phyloP scores from a whole-genome alignment of 2,329 filamentous ascomycete genomes.

The Sclerotinia borealis region DNA sequence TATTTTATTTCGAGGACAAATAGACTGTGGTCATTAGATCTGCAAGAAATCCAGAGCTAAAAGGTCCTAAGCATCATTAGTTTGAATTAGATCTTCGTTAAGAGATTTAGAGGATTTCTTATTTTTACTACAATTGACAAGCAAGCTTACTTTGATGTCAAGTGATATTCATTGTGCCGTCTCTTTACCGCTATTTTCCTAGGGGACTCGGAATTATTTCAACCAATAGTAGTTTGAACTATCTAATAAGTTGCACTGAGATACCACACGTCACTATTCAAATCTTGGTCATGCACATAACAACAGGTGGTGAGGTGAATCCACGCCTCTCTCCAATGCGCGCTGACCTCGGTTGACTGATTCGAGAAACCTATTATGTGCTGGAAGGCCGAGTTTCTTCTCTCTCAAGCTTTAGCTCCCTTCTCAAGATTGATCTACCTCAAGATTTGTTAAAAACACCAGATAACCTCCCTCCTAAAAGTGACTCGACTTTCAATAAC shows the following conservation, averaged over 20 bases:
- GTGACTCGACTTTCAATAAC: not conserved
- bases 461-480: not conserved
- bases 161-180: not conserved
- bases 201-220: too few relatives aligned
- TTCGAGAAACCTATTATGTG: not conserved
- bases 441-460: not conserved
- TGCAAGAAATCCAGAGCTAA: not conserved
- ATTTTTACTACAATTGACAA: not conserved
- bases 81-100: not conserved
- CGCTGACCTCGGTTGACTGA: not conserved
- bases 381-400: not conserved
- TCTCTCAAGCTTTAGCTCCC: too few relatives aligned
- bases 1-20: not conserved
- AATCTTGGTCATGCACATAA: not conserved
- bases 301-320: not conserved
- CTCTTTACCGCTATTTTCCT: not conserved
- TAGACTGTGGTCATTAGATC: not conserved
- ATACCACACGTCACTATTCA: not conserved
- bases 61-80: not conserved
- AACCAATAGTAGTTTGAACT: not conserved
- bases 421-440: too few relatives aligned
- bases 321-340: not conserved
- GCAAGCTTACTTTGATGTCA: not conserved
- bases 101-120: not conserved
- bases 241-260: not conserved